A percentile compares a stretch with the other conserved stretches of the same genome.
phyloP scores from a whole-genome alignment of 352 stramenopile species.

The Phytophthora citrophthora region DNA sequence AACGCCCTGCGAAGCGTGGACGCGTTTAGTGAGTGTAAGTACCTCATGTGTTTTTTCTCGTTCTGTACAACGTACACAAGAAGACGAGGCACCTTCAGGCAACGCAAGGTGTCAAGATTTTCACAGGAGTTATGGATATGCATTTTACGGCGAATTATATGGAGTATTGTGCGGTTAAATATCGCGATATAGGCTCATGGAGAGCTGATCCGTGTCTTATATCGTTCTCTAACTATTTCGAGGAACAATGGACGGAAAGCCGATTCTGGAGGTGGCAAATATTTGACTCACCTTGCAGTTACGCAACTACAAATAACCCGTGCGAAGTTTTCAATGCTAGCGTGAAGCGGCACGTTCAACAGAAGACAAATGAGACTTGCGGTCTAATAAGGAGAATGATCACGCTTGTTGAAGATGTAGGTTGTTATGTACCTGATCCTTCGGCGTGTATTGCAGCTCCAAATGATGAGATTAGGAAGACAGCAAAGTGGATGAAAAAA shows the following conservation, averaged over 20 bases:
- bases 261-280: no score
- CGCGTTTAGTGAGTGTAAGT: slow-evolving; percentile 5
- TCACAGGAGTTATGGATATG: slow-evolving; percentile 12
- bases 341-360: slow-evolving; percentile 8
- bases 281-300: no score
- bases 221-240: slow-evolving; percentile 1
- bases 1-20: background rate
- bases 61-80: slow-evolving; percentile 11
- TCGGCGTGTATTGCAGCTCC: background rate
- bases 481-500: slow-evolving; percentile 22
- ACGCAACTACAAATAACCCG: no score
- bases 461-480: slow-evolving; percentile 4
- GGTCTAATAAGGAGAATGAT: slow-evolving; percentile 11
- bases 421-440: background rate
- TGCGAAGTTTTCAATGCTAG: no score
- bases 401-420: slow-evolving; percentile 1
- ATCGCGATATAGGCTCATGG: background rate
- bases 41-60: background rate
- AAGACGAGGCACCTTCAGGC: background rate
- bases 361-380: slow-evolving; percentile 10
- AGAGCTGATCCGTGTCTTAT: background rate
- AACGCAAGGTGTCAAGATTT: background rate
- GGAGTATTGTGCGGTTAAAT: slow-evolving; percentile 1
- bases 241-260: no score
- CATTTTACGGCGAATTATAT: slow-evolving; percentile 1